Evolutionary conservation across 73 alveolate genomes (phyloP), one percentile per base, ranked within the genome.

Genomic region (Tetrahymena thermophila): DNA sequence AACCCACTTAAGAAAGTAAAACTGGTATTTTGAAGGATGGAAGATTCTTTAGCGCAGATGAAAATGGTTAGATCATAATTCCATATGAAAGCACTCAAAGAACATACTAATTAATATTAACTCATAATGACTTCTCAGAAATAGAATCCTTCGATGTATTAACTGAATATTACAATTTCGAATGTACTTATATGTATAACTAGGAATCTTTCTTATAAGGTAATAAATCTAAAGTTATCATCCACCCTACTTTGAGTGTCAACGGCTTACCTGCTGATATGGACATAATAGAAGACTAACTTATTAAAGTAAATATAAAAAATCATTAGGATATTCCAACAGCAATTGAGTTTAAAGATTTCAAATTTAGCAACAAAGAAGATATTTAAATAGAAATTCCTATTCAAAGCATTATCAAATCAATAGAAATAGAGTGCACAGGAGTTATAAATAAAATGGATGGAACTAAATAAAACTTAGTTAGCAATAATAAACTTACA

Each of bases 11-110:
- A 71, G 98, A 98, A 16, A 96, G 96, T 13, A 96, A 95, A 23
- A 97, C 99, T 16, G 99, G 99, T 4, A 83, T 98, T 25, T 97
- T 98, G 98, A n/a, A 97, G 35, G 96, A 98, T 44, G 96, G 96
- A 34, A 43, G 94, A 83, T 98, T 94, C 94, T 98, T 94, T 94
- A 85, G 94, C 35, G 85, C 98, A 44, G 96, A 97, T 50, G 71
- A 42, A 17, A 98, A 98, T 15, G 97, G 98, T 14, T 94, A 98
- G 55, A 96, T 98, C 37, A 93, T 98, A 43, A 97, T 98, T 42
- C 99, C 99, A 9, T 98, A 95, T 96, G 97, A 96, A 31, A 71
- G 57, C 35, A 11, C 94, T 83, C 15, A 93, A 31, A 25, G 93
- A 28, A 37, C 94, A 19, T 38, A 34, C 8, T 10, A 94, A 37